Evolutionary conservation across 371 early-diverging fungal genomes (phyloP).

Genomic region (Mucor piriformis): DNA sequence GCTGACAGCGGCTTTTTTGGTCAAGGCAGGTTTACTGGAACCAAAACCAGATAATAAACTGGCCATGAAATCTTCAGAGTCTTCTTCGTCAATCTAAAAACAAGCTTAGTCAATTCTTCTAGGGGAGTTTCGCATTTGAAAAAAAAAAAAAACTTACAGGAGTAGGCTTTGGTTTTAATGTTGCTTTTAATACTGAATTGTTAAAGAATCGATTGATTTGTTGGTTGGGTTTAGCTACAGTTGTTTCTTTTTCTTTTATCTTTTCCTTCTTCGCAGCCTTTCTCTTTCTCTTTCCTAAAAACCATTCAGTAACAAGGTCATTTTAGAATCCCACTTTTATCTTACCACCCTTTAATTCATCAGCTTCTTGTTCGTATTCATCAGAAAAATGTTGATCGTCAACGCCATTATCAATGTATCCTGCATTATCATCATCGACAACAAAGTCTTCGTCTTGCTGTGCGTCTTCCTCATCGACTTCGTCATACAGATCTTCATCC

Average conservation of each 20-base stretch:
- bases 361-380: conserved; percentile 43
- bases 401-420: conserved; percentile 78
- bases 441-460: conserved; percentile 79
- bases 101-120: too few species aligned
- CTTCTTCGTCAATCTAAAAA: conserved; percentile 11
- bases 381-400: conserved; percentile 61
- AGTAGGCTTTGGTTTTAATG: conserved; percentile 16
- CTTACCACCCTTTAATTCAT: conserved; percentile 12
- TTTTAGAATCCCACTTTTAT: neutral
- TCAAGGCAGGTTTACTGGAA: neutral
- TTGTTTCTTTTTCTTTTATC: conserved; percentile 20
- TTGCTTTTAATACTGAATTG: conserved; percentile 19
- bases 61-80: conserved; percentile 37
- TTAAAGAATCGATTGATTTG: conserved; percentile 35
- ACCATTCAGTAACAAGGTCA: neutral
- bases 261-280: conserved; percentile 13
- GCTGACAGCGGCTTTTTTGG: neutral
- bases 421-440: conserved; percentile 84
- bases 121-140: too few species aligned
- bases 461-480: conserved; percentile 64
- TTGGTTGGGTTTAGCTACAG: conserved; percentile 27
- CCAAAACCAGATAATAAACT: conserved; percentile 29
- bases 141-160: conserved; percentile 12
- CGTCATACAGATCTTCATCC: conserved; percentile 58
- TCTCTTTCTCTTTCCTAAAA: conserved; percentile 23